These are phyloP conservation scores for Hortiboletus campestris DNA, from an alignment of 768 basidiomycete genomes.

Conservation along the genomic window DNA sequence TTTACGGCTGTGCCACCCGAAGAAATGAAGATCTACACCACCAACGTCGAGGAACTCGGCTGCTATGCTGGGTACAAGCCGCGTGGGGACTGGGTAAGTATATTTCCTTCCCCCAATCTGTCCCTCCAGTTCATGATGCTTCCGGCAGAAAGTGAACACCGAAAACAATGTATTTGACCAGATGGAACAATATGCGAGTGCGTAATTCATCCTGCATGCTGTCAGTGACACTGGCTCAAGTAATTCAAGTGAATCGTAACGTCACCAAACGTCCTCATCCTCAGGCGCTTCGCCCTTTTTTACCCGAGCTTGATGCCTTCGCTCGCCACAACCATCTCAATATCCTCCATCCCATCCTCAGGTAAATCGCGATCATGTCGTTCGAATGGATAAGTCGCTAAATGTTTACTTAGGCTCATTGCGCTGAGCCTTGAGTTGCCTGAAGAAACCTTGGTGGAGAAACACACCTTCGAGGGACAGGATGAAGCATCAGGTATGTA, in stretches of 20 bases:
- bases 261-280: slow-evolving; percentile 48
- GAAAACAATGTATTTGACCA: slow-evolving; percentile 55
- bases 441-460: slow-evolving; percentile 49
- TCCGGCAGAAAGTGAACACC: slow-evolving; percentile 49
- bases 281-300: slow-evolving; percentile 42
- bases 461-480: slow-evolving; percentile 41
- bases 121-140: not conserved
- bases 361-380: slow-evolving; percentile 25
- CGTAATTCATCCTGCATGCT: slow-evolving; percentile 12
- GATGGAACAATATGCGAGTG: slow-evolving; percentile 59
- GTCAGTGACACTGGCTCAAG: not conserved
- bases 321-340: slow-evolving; percentile 50
- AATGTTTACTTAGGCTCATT: slow-evolving; percentile 36
- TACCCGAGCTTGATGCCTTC: slow-evolving; percentile 52
- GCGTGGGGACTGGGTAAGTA: slow-evolving; percentile 46
- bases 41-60: slow-evolving; percentile 39
- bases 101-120: not conserved
- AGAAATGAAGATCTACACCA: slow-evolving; percentile 41
- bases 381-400: not conserved
- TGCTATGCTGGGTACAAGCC: slow-evolving; percentile 52
- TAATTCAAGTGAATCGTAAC: slow-evolving; percentile 43
- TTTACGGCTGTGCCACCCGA: slow-evolving; percentile 41
- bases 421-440: slow-evolving; percentile 52
- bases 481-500: slow-evolving; percentile 40
- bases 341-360: slow-evolving; percentile 47